A percentile compares a stretch with the other conserved stretches of the same genome.
These are phyloP conservation scores for Paecilomyces sp. DNA, from an alignment of 2,329 filamentous ascomycete genomes.

Conservation along the genomic window DNA sequence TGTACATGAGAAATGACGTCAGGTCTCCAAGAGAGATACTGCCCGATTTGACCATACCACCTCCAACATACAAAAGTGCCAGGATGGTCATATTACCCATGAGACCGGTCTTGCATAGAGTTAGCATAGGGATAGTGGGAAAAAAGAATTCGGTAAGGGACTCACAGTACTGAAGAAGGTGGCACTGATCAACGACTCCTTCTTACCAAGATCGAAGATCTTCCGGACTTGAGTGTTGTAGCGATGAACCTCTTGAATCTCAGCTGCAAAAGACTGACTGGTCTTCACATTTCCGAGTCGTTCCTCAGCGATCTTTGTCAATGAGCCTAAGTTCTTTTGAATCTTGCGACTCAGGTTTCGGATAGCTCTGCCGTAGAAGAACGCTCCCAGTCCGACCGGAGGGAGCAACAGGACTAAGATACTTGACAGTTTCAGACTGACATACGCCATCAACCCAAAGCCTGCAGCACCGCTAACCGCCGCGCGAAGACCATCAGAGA, in stretches of 20 bases:
- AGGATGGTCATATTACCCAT: constrained; percentile 96
- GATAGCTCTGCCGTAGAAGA: constrained; percentile 85
- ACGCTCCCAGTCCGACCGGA: constrained; percentile 80
- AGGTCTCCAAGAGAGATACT: constrained; percentile 85
- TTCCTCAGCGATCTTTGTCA: constrained; percentile 97
- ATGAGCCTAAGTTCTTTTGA: constrained; percentile 82
- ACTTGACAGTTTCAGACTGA: constrained; percentile 82
- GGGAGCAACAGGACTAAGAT: constrained; percentile 83
- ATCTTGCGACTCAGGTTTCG: constrained; percentile 86
- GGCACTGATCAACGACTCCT: constrained; percentile 79
- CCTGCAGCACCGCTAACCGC: constrained; percentile 86
- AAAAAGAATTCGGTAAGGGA: not conserved
- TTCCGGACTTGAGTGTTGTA: constrained; percentile 90
- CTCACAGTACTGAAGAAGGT: constrained; percentile 69
- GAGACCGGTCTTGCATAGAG: constrained; percentile 63
- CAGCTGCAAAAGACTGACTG: constrained; percentile 90
- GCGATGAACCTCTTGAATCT: constrained; percentile 79
- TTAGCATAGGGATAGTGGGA: not conserved
- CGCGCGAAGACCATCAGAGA: constrained; percentile 90
- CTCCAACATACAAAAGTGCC: constrained; percentile 81
- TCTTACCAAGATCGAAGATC: constrained; percentile 83
- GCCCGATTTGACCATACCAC: constrained; percentile 80
- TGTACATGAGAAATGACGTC: constrained; percentile 98
- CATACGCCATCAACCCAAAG: constrained; percentile 90
- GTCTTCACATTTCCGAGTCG: constrained; percentile 95